Percentiles rank a stretch among this genome's conserved stretches.
Conservation (phyloP, 495 filamentous ascomycete species). For the Margaritispora aquatica region DNA sequence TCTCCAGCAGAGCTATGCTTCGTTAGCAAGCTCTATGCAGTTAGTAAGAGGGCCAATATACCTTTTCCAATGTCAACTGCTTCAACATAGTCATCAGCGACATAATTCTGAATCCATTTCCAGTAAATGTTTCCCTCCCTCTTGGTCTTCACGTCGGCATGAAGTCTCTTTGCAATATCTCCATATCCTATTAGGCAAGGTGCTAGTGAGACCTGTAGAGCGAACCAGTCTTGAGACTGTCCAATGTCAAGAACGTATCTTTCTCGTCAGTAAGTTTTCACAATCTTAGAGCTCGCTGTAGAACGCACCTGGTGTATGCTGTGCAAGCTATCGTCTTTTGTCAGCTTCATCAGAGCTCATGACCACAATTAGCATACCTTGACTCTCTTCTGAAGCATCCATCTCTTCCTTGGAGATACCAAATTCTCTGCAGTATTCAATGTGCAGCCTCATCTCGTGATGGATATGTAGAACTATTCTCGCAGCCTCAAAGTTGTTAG, state of each 20-base stretch:
- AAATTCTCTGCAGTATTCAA: slow-evolving; percentile 73
- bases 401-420: slow-evolving; percentile 74
- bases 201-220: slow-evolving; percentile 72
- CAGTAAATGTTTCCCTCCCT: slow-evolving; percentile 71
- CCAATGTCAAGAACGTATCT: slow-evolving; percentile 87
- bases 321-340: slow-evolving; percentile 50
- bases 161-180: slow-evolving; percentile 62
- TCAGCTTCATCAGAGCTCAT: slow-evolving; percentile 16
- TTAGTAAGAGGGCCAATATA: slow-evolving; percentile 28
- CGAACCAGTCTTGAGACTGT: slow-evolving; percentile 78
- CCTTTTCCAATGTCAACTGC: slow-evolving; percentile 63
- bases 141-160: slow-evolving; percentile 48
- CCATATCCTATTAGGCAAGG: slow-evolving; percentile 86
- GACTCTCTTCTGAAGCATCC: slow-evolving; percentile 62
- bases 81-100: slow-evolving; percentile 65
- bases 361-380: slow-evolving; percentile 44
- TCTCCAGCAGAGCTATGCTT: slow-evolving; percentile 59
- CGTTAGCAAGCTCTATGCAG: slow-evolving; percentile 1
- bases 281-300: neutral
- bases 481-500: slow-evolving; percentile 46
- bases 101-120: slow-evolving; percentile 86
- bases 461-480: slow-evolving; percentile 67
- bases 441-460: slow-evolving; percentile 71
- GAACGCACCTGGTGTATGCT: slow-evolving; percentile 54
- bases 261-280: slow-evolving; percentile 5